phyloP scores from a whole-genome alignment of 768 basidiomycete genomes.

The Lactifluus echinatus region DNA sequence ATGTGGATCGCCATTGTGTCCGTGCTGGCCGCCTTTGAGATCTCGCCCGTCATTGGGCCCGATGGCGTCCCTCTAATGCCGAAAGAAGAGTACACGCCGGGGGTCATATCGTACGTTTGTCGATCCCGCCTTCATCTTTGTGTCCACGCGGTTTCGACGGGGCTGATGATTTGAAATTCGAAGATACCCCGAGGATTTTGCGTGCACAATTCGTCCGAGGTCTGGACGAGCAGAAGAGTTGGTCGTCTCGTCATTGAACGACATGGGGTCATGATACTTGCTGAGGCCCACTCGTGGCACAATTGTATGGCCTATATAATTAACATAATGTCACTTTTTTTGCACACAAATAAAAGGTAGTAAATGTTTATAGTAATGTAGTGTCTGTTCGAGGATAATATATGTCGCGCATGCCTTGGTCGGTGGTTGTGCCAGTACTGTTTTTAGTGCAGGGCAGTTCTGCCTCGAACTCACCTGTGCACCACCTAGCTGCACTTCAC shows the following conservation, averaged over 20 bases:
- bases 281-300: too few species aligned
- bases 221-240: constrained; percentile 11
- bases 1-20: constrained; percentile 14
- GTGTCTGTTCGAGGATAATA: too few species aligned
- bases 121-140: not conserved
- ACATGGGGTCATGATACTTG: not conserved
- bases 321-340: too few species aligned
- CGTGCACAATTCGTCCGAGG: constrained; percentile 22
- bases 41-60: not conserved
- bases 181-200: constrained; percentile 22
- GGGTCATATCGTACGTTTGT: constrained; percentile 15
- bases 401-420: too few species aligned
- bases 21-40: constrained; percentile 10
- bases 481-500: too few species aligned
- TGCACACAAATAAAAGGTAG: too few species aligned
- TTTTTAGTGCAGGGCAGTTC: too few species aligned
- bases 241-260: constrained; percentile 6
- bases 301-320: not conserved
- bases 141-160: not conserved
- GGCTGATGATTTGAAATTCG: not conserved
- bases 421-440: too few species aligned
- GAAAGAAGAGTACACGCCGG: constrained; percentile 3
- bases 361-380: too few species aligned
- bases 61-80: constrained; percentile 1
- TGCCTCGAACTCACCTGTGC: too few species aligned